phyloP scores from a whole-genome alignment of 192 early-diverging fungal genomes.

The Dissophora globulifera region DNA sequence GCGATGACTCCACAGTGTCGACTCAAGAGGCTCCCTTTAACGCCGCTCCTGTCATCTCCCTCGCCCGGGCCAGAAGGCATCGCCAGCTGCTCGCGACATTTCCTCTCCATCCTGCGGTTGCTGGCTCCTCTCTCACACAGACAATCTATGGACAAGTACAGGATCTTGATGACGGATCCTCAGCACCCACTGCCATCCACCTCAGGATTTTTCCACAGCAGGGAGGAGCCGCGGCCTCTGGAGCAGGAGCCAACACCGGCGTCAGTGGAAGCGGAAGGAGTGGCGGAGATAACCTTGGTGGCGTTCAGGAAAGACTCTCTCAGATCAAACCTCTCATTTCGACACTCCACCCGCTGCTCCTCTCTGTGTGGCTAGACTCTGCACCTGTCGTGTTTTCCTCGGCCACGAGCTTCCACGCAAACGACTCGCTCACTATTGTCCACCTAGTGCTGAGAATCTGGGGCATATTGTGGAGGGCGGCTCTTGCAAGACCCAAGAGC shows the following conservation, averaged over 20 bases:
- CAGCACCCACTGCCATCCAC: slow-evolving; percentile 4
- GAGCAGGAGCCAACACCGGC: slow-evolving; percentile 13
- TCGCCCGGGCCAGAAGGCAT: slow-evolving; percentile 11
- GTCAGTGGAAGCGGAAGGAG: slow-evolving; percentile 16
- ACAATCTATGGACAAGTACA: slow-evolving; percentile 14
- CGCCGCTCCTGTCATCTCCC: slow-evolving; percentile 31
- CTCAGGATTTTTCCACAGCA: slow-evolving; percentile 37
- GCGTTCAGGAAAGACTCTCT: slow-evolving; percentile 34
- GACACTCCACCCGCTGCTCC: slow-evolving; percentile 71
- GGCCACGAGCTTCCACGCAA: slow-evolving; percentile 55
- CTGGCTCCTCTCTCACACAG: background rate
- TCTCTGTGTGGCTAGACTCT: slow-evolving; percentile 83
- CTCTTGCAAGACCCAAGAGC: slow-evolving; percentile 31
- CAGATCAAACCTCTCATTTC: slow-evolving; percentile 52
- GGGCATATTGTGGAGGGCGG: slow-evolving; percentile 77
- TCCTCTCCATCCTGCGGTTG: slow-evolving; percentile 24
- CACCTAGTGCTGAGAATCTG: slow-evolving; percentile 71
- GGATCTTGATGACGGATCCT: background rate
- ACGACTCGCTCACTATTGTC: slow-evolving; percentile 70
- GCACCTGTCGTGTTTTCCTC: slow-evolving; percentile 72
- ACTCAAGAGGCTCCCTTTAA: too few relatives aligned
- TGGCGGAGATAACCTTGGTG: slow-evolving; percentile 23
- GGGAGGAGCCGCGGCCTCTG: slow-evolving; percentile 27
- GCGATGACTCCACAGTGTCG: too few relatives aligned
- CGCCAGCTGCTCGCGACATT: slow-evolving; percentile 19